These are phyloP conservation scores for Talaromyces trachyspermus DNA, from an alignment of 495 filamentous ascomycete species.

Conservation along the genomic window DNA sequence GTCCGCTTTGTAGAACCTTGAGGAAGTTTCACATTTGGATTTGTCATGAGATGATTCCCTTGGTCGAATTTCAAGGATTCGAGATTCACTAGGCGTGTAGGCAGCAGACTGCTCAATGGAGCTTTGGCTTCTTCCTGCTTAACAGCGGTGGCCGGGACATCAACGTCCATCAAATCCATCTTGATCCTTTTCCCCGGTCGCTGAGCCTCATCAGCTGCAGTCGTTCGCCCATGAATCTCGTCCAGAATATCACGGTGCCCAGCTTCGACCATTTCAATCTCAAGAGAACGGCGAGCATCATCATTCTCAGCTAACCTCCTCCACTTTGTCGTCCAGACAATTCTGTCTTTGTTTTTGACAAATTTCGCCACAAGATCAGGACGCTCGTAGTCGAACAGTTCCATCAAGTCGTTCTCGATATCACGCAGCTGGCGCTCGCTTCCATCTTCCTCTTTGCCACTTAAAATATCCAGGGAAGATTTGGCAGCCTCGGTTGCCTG, in stretches of 20 bases:
- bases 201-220: conserved; percentile 41
- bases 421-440: conserved; percentile 79
- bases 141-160: conserved; percentile 56
- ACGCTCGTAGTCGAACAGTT: conserved; percentile 94
- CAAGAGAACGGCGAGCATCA: conserved; percentile 67
- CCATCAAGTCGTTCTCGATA: conserved; percentile 97
- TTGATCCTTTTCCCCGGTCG: conserved; percentile 75
- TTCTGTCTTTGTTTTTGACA: conserved; percentile 83
- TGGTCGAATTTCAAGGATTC: conserved; percentile 97
- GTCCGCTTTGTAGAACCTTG: conserved; percentile 90
- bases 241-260: conserved; percentile 83
- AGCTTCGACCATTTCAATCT: conserved; percentile 81
- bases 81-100: conserved; percentile 78
- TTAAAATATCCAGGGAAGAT: conserved; percentile 71
- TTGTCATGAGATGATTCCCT: conserved; percentile 97
- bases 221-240: conserved; percentile 63
- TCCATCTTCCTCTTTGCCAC: conserved; percentile 67
- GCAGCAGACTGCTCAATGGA: conserved; percentile 79
- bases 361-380: conserved; percentile 88
- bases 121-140: conserved; percentile 46
- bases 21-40: conserved; percentile 88
- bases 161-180: conserved; percentile 81
- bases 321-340: conserved; percentile 92
- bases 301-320: conserved; percentile 74
- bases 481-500: conserved; percentile 82